These are phyloP conservation scores for Paratinospora sagittata DNA, from an alignment of 164 flowering plant species.

Conservation along the genomic window DNA sequence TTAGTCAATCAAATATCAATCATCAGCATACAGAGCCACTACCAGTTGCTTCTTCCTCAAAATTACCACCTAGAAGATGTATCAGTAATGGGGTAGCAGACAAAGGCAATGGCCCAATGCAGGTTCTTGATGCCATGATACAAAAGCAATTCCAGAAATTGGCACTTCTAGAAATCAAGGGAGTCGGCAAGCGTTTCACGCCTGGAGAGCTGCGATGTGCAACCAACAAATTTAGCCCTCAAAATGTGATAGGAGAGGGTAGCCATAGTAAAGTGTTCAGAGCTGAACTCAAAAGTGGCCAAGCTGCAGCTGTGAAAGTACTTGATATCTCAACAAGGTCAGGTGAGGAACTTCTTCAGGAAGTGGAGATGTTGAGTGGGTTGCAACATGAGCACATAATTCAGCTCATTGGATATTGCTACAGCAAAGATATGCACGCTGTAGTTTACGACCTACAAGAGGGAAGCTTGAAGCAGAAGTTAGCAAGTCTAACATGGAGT, in stretches of 20 bases:
- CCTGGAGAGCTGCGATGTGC: constrained; percentile 25
- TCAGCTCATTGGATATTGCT: constrained; percentile 34
- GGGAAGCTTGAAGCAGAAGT: constrained; percentile 27
- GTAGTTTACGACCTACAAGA: constrained; percentile 27
- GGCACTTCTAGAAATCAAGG: constrained; percentile 23
- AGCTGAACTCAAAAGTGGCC: constrained; percentile 29
- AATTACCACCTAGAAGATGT: constrained; percentile 13
- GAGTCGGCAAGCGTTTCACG: constrained; percentile 23
- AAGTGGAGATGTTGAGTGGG: constrained; percentile 31
- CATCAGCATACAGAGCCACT: constrained; percentile 19
- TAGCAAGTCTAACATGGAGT: constrained; percentile 28
- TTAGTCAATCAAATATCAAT: neutral
- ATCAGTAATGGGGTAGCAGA: neutral
- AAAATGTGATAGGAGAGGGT: constrained; percentile 34
- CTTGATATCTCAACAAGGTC: constrained; percentile 15
- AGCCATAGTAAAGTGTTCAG: constrained; percentile 27
- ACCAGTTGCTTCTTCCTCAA: constrained; percentile 21
- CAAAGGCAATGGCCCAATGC: constrained; percentile 2
- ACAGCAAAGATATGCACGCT: constrained; percentile 28
- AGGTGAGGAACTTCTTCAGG: constrained; percentile 29
- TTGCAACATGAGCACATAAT: constrained; percentile 35
- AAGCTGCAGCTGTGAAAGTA: constrained; percentile 36
- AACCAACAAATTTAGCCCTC: constrained; percentile 30
- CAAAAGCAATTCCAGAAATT: constrained; percentile 23
- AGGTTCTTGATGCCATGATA: constrained; percentile 1